Percentiles rank a stretch among this genome's conserved stretches.
Conservation (phyloP, 805 yeast species). For the Kurtzmaniella cleridarum region DNA sequence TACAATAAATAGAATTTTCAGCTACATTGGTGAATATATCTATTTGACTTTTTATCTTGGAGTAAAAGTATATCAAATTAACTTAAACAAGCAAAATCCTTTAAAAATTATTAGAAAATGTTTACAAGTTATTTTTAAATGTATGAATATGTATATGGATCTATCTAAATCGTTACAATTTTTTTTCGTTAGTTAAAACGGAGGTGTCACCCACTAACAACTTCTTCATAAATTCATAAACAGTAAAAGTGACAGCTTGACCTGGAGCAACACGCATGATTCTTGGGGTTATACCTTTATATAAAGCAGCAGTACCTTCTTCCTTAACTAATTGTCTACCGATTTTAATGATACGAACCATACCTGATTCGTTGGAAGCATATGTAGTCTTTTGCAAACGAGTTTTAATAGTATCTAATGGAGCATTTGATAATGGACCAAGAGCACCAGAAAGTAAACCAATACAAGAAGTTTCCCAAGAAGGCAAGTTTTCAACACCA, state of each 20-base stretch:
- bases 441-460: slow-evolving; percentile 94
- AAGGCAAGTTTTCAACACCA: slow-evolving; percentile 58
- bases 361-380: slow-evolving; percentile 58
- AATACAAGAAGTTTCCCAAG: slow-evolving; percentile 89
- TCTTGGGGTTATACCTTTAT: slow-evolving; percentile 89
- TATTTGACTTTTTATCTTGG: too few relatives aligned
- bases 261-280: slow-evolving; percentile 99
- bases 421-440: slow-evolving; percentile 97
- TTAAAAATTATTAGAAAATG: too few relatives aligned
- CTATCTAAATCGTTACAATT: too few relatives aligned
- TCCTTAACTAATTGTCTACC: slow-evolving; percentile 76
- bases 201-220: slow-evolving; percentile 38
- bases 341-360: slow-evolving; percentile 75
- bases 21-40: too few relatives aligned
- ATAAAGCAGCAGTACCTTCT: slow-evolving; percentile 60
- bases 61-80: too few relatives aligned
- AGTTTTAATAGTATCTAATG: slow-evolving; percentile 94
- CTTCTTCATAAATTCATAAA: slow-evolving; percentile 81
- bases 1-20: too few relatives aligned
- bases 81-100: too few relatives aligned
- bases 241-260: slow-evolving; percentile 97
- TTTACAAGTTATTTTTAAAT: too few relatives aligned
- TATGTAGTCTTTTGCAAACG: slow-evolving; percentile 89
- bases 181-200: neutral
- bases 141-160: too few relatives aligned